Base-by-base conservation (phyloP, 164 flowering plant species). In the Houttuynia cordata region DNA sequence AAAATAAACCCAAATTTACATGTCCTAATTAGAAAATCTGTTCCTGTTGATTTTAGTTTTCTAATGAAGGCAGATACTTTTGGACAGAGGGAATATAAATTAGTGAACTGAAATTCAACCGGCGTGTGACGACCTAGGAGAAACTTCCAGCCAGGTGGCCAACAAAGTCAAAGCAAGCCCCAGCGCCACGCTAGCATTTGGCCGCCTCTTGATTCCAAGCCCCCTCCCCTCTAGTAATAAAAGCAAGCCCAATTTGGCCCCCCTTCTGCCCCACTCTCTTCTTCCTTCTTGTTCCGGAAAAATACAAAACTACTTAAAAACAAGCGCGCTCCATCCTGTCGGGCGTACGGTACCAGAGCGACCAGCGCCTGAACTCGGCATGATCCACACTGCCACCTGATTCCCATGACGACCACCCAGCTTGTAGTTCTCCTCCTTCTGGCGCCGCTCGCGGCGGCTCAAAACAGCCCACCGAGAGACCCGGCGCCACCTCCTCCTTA, bases 391-490 rank as follows among this genome's bases (percentile, higher is more conserved):
- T 30, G 56, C 10, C 12, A 30, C 56, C 56, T 9, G 25, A 6
- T 30, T 30, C 37, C 10, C 34, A 54, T 12, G 14, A 54, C 17
- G 10, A 24, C 12, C 37, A 18, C 17, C 57, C 17, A 21, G 24
- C 57, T 20, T 14, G 2, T 23, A 19, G 18, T 59, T 20, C 8
- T 56, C 24, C 50, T 53, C 13, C 49, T 55, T 6, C 45, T 49
- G 52, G 40, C 34, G 8, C 56, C 59, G 30, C 56, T 15, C 45
- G 66, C 52, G 1, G 37, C 60, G 18, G 73, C 66, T 7, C 73
- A 70, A 8, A 10, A 45, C 12, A 21, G 57, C 18, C 57, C 57
- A 1, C n/a, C 59, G 21, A 18, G 34, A 24, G 19, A 63, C 0
- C 34, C 53, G 34, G 22, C 64, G 20, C 51, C 70, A 21, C 9